Base-by-base conservation (phyloP, 108 stramenopile species). In the Cyclotella cryptica region DNA sequence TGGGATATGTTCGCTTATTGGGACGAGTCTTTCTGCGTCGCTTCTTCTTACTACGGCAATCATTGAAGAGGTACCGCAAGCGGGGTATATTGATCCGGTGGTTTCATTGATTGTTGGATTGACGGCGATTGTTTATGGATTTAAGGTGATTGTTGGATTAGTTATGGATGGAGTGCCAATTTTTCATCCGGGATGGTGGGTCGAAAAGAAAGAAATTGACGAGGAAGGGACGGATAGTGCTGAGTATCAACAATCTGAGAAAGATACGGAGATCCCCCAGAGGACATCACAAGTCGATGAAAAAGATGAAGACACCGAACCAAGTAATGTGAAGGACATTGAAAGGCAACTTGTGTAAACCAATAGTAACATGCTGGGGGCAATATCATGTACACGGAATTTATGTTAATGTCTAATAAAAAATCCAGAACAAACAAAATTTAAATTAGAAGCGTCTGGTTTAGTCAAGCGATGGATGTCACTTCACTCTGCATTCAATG, bases 1-100 rank as follows among this genome's bases (percentile, higher is more conserved):
- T 79, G 93, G 88, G 10, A 71, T 92, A 35, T 94, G 93, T 69
- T 89, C 88, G 26, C 64, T 91, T 59, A 89, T 94, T 77, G 93
- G 90, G 27, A 85, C 91, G 6, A 60, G 88, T 28, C 71, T 94
- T 18, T 79, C 88, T 13, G 80, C 41, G 28, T 89, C 90, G 24
- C 66, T 93, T 13, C 86, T 93, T 53, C 54, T 86, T 29, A 93
- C 87, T 17, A 89, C 90, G 13, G 62, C 76, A 19, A 88, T 93
- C 59, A 84, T 90, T 60, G 71, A 88, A 19, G 44, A 82, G 10
- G 13, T 54, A 12, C 86, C 86, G 7, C 43, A 53, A 27, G 68
- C 85, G 11, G 92, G 88, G 87, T 94, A 89, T 86, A 66, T 94
- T 40, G 93, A 94, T 66, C 91, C 93, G 14, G 45, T 82, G 12